phyloP scores from a whole-genome alignment of 371 early-diverging fungal genomes.

The Rhizopus microsporus region DNA sequence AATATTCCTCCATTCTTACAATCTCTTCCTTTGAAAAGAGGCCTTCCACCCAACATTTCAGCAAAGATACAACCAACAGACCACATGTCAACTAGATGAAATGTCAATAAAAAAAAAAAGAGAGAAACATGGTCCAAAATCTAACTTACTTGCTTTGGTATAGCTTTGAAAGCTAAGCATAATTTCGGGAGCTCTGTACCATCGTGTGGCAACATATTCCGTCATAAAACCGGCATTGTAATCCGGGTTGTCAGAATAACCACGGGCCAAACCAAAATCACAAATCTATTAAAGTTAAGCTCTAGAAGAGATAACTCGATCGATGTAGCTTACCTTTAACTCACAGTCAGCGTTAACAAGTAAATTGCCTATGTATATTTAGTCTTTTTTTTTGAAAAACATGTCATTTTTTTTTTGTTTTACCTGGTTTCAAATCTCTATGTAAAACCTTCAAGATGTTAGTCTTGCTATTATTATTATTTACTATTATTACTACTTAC shows the following conservation, averaged over 20 bases:
- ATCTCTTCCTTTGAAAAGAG: conserved; percentile 90
- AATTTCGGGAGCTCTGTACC: conserved; percentile 99
- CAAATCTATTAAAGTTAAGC: conserved; percentile 61
- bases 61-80: conserved; percentile 98
- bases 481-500: conserved; percentile 53
- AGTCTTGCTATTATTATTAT: neutral
- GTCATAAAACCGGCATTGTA: conserved; percentile 91
- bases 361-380: conserved; percentile 65
- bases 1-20: conserved; percentile 68
- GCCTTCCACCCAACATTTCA: conserved; percentile 90
- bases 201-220: conserved; percentile 97
- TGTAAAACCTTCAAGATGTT: conserved; percentile 65
- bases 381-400: neutral
- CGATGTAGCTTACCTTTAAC: conserved; percentile 60
- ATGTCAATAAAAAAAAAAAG: neutral
- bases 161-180: conserved; percentile 94
- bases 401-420: neutral
- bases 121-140: neutral
- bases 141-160: conserved; percentile 88
- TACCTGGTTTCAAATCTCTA: conserved; percentile 96
- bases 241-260: conserved; percentile 81
- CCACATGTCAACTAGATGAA: conserved; percentile 90
- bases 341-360: conserved; percentile 98
- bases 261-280: conserved; percentile 95
- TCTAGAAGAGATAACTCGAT: neutral